Evolutionary conservation across 2,329 filamentous ascomycete genomes (phyloP), one percentile per base, ranked within the genome.

Genomic region (Clathrospora elynae): DNA sequence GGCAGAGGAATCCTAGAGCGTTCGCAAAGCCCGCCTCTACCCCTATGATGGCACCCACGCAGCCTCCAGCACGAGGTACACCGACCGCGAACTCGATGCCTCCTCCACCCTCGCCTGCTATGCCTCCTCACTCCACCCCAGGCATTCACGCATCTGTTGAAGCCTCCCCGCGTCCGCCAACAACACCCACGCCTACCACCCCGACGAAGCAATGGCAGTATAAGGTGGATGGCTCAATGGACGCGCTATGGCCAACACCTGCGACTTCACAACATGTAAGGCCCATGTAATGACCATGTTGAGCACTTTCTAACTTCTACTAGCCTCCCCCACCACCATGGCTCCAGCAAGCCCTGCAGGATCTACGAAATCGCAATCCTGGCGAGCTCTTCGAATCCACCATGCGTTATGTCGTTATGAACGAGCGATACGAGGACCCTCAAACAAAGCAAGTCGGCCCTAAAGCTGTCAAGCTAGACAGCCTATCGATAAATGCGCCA

Each of bases 341-440:
- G 93, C 86, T 99, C 42, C 76, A 79, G 43, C 73, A 79, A 24
- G 86, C 88, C 38, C 81, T 97, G n/a, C 76, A 81, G 46, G 78
- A 83, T 16, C 81, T 97, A 42, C 83, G 83, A 55, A 76, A 78
- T 46, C 72, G 72, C 12, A 92, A 96, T 62, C 86, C 88, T 3
- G 81, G 86, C 58, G 90, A 96, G 68, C 80, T 81, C 19, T 97
- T 97, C 67, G 90, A 96, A 70, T 87, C 85, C 39, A 81, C 86
- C 14, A 99, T 99, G 93, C 89, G 90, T 48, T 91, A 95, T 71
- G 88, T 84, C 16, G 85, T 87, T 45, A 81, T 96, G 50, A 86
- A 95, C 67, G 81, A 80, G 48, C 57, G 53, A 8, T 49, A 55
- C 14, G 49, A 53, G 36, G 53, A 62, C 29, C 53, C 51, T 8